phyloP scores from a whole-genome alignment of 371 early-diverging fungal species.

The Haplosporangium sp. region DNA sequence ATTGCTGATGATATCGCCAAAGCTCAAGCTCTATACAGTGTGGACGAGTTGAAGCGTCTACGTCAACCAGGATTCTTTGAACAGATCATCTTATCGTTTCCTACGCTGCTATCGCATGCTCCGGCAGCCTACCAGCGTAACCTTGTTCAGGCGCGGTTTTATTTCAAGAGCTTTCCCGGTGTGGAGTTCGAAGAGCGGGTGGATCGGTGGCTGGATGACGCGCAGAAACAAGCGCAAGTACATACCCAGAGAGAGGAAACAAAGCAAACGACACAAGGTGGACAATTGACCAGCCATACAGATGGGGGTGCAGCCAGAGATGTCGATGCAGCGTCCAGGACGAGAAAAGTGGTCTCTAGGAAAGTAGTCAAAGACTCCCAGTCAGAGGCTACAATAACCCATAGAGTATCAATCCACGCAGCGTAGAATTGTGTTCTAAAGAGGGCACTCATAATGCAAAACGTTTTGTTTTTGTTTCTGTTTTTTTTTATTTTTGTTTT shows the following conservation, averaged over 20 bases:
- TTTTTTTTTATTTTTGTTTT: neutral
- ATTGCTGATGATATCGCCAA: conserved; percentile 12
- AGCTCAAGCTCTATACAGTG: conserved; percentile 12
- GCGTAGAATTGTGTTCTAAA: too few relatives aligned
- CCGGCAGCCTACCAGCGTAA: conserved; percentile 37
- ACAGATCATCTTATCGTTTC: conserved; percentile 13
- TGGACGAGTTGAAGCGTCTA: conserved; percentile 18
- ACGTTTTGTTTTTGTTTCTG: neutral
- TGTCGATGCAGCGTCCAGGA: neutral
- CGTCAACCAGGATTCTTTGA: conserved; percentile 20
- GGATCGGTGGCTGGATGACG: conserved; percentile 5
- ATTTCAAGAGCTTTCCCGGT: conserved; percentile 42
- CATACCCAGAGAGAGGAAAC: too few relatives aligned
- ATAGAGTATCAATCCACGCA: neutral
- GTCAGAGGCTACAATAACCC: conserved; percentile 6
- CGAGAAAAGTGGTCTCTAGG: neutral
- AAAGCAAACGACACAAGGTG: neutral
- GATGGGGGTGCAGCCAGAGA: neutral
- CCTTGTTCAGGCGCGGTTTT: conserved; percentile 28
- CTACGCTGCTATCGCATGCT: conserved; percentile 32
- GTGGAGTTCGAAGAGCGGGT: conserved; percentile 22
- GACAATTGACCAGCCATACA: neutral
- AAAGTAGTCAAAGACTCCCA: neutral
- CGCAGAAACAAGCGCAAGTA: neutral
- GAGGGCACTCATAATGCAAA: too few relatives aligned